Evolutionary conservation across 768 basidiomycete genomes (phyloP).

Genomic region (Boletales sp.): DNA sequence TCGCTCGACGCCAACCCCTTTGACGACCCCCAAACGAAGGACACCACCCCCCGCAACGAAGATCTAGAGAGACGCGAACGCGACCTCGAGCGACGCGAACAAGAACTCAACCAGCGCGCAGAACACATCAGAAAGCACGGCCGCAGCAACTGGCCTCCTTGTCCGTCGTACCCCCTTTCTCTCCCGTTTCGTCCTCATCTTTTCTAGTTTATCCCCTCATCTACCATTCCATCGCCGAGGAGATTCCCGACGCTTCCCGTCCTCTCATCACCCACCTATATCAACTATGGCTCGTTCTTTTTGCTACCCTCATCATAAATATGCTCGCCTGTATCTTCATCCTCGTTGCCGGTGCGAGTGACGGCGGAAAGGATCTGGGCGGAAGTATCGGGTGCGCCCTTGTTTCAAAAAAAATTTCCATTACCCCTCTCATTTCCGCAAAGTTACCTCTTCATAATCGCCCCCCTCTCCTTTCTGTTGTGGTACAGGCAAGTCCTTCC

Average conservation of each 20-base stretch:
- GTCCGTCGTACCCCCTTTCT: conserved; percentile 42
- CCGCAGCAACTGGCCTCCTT: conserved; percentile 91
- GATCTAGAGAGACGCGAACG: conserved; percentile 75
- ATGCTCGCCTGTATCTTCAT: conserved; percentile 87
- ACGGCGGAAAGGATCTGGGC: conserved; percentile 78
- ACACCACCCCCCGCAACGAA: conserved; percentile 44
- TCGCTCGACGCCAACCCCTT: conserved; percentile 89
- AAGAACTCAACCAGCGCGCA: conserved; percentile 64
- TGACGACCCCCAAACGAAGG: conserved; percentile 66
- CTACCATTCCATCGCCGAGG: conserved; percentile 88
- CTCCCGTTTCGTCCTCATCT: conserved; percentile 16
- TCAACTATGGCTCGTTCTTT: conserved; percentile 90
- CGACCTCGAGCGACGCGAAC: conserved; percentile 77
- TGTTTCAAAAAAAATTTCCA: conserved; percentile 6
- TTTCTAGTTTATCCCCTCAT: conserved; percentile 84
- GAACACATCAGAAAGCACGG: conserved; percentile 72
- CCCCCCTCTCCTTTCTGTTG: conserved; percentile 77
- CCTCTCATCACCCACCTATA: conserved; percentile 83
- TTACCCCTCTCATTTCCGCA: conserved; percentile 12
- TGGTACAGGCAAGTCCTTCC: conserved; percentile 80
- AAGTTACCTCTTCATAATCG: conserved; percentile 80
- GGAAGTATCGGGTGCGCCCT: conserved; percentile 71
- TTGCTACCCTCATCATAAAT: conserved; percentile 80
- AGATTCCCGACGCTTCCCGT: conserved; percentile 80
- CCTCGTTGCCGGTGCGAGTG: conserved; percentile 68